phyloP scores from a whole-genome alignment of 495 filamentous ascomycete species.

The Penicillium tannophilum region DNA sequence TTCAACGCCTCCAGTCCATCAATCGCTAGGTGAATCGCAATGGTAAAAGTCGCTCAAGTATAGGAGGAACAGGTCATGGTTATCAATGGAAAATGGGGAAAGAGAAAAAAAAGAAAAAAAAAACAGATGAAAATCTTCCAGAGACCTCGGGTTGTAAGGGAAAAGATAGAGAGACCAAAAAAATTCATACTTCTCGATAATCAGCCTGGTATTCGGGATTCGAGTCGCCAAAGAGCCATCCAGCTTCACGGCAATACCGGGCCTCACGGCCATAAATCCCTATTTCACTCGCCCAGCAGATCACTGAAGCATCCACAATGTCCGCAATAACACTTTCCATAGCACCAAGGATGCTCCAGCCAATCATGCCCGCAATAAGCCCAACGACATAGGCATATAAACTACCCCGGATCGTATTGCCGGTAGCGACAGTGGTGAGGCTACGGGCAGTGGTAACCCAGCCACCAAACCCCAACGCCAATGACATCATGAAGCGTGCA shows the following conservation, averaged over 20 bases:
- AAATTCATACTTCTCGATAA: slow-evolving; percentile 22
- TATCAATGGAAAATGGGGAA: not conserved
- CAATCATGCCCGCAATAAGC: slow-evolving; percentile 86
- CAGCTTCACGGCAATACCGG: slow-evolving; percentile 83
- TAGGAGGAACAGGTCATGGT: not conserved
- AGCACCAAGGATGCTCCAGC: slow-evolving; percentile 92
- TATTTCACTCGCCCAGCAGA: slow-evolving; percentile 92
- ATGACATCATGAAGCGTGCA: slow-evolving; percentile 83
- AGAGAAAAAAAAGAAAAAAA: not conserved
- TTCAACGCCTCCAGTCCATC: slow-evolving; percentile 8
- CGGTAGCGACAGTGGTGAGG: slow-evolving; percentile 55
- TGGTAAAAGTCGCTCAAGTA: slow-evolving; percentile 9
- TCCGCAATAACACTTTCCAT: slow-evolving; percentile 92
- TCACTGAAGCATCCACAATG: slow-evolving; percentile 86
- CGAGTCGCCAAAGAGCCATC: slow-evolving; percentile 71
- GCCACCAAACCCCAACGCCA: slow-evolving; percentile 88
- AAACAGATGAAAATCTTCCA: not conserved
- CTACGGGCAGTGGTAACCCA: slow-evolving; percentile 92
- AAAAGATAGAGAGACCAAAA: not conserved
- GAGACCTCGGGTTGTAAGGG: not conserved
- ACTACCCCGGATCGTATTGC: slow-evolving; percentile 70
- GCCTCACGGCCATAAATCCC: slow-evolving; percentile 68
- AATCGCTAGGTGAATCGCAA: slow-evolving; percentile 11
- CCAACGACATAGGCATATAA: slow-evolving; percentile 95
- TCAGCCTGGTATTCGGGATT: slow-evolving; percentile 17